Percentiles rank a stretch among this genome's conserved stretches.
Conservation (phyloP, 1,284 basidiomycete genomes). For the Dichomitus squalens region DNA sequence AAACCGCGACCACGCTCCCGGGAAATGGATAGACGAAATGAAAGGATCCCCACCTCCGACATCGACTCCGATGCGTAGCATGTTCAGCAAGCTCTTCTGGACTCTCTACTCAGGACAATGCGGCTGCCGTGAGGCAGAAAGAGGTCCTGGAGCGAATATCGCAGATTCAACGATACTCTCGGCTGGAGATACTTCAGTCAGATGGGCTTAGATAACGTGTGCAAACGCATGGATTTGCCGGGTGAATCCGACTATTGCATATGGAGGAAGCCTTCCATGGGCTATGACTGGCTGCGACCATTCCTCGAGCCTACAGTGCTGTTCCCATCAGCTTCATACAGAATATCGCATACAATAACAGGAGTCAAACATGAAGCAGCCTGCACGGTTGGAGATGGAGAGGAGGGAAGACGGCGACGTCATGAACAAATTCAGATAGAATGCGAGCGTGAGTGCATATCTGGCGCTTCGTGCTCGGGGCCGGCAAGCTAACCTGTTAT, state of each 20-base stretch:
- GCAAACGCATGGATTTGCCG: neutral
- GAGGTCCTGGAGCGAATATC: neutral
- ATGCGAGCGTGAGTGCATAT: neutral
- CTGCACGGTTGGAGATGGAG: no score
- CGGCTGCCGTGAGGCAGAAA: neutral
- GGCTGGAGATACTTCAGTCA: neutral
- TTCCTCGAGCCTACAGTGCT: no score
- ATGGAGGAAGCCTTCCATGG: neutral
- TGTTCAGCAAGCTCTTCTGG: slow-evolving; percentile 1
- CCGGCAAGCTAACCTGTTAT: slow-evolving; percentile 13
- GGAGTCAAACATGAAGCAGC: no score
- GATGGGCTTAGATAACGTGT: neutral
- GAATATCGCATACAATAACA: no score
- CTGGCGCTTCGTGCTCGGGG: slow-evolving; percentile 8
- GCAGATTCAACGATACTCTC: neutral
- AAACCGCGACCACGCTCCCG: neutral
- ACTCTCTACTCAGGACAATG: neutral
- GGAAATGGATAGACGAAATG: neutral
- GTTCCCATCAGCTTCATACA: no score
- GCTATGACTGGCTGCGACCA: no score
- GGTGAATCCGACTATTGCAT: neutral
- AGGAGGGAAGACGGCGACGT: neutral
- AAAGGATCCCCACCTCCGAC: slow-evolving; percentile 22
- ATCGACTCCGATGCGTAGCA: slow-evolving; percentile 24
- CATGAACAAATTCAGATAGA: neutral